Percentiles rank a stretch among this genome's conserved stretches.
These are phyloP conservation scores for Aleurites moluccanus DNA, from an alignment of 441 rosid species.

Conservation along the genomic window DNA sequence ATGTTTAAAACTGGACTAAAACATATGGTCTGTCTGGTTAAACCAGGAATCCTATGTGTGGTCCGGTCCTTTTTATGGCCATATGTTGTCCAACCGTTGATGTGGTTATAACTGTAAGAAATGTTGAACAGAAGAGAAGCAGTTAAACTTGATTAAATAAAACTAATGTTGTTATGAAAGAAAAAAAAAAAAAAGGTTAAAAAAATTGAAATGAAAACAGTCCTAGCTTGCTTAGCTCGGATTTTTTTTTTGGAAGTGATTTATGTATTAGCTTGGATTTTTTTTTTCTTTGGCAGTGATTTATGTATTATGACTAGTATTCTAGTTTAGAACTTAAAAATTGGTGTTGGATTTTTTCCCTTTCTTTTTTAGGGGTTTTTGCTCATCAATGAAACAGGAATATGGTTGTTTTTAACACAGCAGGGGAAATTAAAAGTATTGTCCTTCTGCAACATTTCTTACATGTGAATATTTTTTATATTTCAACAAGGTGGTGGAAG, in stretches of 20 bases:
- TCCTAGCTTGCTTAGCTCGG: background rate
- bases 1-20: background rate
- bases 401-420: background rate
- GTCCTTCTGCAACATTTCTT: constrained; percentile 15
- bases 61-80: background rate
- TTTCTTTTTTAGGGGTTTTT: background rate
- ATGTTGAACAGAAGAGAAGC: background rate
- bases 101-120: background rate
- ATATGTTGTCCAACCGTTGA: background rate
- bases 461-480: constrained; percentile 15
- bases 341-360: background rate
- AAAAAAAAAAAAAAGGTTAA: background rate
- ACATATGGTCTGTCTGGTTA: background rate
- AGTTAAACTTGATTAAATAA: background rate
- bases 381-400: background rate
- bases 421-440: background rate
- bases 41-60: background rate
- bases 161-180: background rate
- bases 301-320: background rate
- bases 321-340: background rate
- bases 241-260: background rate
- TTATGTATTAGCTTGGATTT: background rate
- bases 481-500: constrained; percentile 50
- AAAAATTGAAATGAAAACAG: background rate
- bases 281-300: background rate